Base-by-base conservation (phyloP, 2,329 filamentous ascomycete species). In the Arthrobotrys pseudoclavata region DNA sequence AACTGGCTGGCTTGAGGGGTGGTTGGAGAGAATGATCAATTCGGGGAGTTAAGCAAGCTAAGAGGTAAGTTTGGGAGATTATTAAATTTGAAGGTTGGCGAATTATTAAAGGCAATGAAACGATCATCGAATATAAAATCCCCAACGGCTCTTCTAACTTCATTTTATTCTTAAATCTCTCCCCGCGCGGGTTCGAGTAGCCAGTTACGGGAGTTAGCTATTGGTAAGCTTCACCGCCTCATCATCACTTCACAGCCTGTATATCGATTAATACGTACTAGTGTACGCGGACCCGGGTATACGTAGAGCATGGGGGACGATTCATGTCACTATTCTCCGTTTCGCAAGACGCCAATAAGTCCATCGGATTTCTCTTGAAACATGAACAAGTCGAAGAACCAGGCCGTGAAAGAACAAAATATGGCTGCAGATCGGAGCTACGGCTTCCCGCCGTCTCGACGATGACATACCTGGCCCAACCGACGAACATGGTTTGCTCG, bases 31-130 rank as follows among this genome's bases (percentile, higher is more conserved):
- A 20, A 42, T 22, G 45, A 5, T 5, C 37, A 42, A 34, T 42
- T 48, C 18, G 40, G 45, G 20, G 52, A 20, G 13, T 18, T 34
- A 24, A 47, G 29, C 12, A 20, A 24, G 34, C n/a, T 26, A 42
- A 45, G 53, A 42, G 42, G 55, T 40, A 15, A 40, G n/a, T 61
- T 69, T 69, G 31, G 66, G 66, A 69, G 53, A 69, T 31, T 69
- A 52, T 45, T 55, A 50, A 50, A 22, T 15, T 57, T 57, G 50
- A 53, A 53, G 50, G 50, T 53, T 40, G 52, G 37, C 37, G 37
- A n/a, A 45, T 40, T n/a, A 45, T 45, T 45, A 45, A 45, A 20
- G 7, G 15, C 52, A 3, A 61, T 61, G 18, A 24, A 60, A 40
- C 55, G 50, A 57, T 57, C 29, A 40, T 57, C 52, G 52, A 57